Percentiles rank a stretch among this genome's conserved stretches.
Conservation (phyloP, 139 green algal species). For the Micractinium sp. region DNA sequence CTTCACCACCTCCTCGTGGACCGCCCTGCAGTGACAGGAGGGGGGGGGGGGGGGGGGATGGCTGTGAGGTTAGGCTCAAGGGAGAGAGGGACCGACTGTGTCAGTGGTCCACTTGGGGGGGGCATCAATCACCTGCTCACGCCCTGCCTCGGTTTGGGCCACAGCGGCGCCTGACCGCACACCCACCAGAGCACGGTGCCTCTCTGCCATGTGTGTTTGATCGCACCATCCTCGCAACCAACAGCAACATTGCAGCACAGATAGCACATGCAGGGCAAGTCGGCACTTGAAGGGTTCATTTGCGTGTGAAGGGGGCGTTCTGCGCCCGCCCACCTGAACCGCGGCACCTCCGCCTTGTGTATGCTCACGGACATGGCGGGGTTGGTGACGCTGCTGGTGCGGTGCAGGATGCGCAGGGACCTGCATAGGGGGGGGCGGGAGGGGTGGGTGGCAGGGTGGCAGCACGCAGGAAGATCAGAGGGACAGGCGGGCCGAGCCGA, state of each 20-base stretch:
- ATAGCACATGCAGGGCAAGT: no score
- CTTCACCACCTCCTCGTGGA: conserved; percentile 92
- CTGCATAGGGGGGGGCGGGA: conserved; percentile 39
- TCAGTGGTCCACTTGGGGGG: no score
- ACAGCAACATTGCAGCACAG: no score
- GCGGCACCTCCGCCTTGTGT: conserved; percentile 71
- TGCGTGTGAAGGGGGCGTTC: no score
- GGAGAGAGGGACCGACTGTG: no score
- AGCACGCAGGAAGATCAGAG: not conserved
- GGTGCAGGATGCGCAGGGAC: conserved; percentile 75
- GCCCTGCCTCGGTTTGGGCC: no score
- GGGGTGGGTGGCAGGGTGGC: not conserved
- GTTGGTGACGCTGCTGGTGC: conserved; percentile 78
- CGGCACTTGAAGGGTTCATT: no score
- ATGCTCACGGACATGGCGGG: conserved; percentile 67
- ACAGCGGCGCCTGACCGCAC: no score
- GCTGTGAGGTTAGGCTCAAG: not conserved
- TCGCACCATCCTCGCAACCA: no score
- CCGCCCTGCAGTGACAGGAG: conserved; percentile 64
- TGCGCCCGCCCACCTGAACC: conserved; percentile 45
- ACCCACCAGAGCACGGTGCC: no score
- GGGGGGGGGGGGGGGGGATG: not conserved
- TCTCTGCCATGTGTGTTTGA: no score
- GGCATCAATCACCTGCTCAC: no score
- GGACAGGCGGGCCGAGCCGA: not conserved